A percentile compares a stretch with the other conserved stretches of the same genome.
phyloP scores from a whole-genome alignment of 1,139 yeast genomes.

The Hansenula lynferdii region DNA sequence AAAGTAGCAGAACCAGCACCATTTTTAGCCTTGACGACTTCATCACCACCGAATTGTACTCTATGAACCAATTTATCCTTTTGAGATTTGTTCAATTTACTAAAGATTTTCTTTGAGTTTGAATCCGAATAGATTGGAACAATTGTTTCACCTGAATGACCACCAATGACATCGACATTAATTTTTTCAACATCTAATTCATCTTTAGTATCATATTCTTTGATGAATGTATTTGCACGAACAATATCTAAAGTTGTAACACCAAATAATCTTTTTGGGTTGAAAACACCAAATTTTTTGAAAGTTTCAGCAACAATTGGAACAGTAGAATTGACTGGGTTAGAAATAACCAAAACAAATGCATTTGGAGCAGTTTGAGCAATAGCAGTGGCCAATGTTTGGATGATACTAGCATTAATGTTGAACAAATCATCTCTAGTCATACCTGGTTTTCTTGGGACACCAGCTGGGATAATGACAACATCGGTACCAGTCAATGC shows the following conservation, averaged over 20 bases:
- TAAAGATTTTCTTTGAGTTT: slow-evolving; percentile 15
- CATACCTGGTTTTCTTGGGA: slow-evolving; percentile 79
- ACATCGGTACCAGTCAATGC: slow-evolving; percentile 55
- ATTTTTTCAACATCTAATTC: slow-evolving; percentile 19
- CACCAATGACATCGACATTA: slow-evolving; percentile 51
- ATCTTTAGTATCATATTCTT: slow-evolving; percentile 33
- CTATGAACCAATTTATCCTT: slow-evolving; percentile 48
- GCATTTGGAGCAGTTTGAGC: slow-evolving; percentile 61
- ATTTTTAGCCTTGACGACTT: slow-evolving; percentile 70
- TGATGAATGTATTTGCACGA: slow-evolving; percentile 63
- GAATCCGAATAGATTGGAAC: slow-evolving; percentile 40
- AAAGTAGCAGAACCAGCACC: slow-evolving; percentile 78
- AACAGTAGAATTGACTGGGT: slow-evolving; percentile 73
- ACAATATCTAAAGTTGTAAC: slow-evolving; percentile 70
- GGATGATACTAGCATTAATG: slow-evolving; percentile 66
- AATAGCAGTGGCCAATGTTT: slow-evolving; percentile 52
- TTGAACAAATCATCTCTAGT: slow-evolving; percentile 73
- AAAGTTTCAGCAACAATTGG: slow-evolving; percentile 73
- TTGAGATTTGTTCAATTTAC: slow-evolving; percentile 30
- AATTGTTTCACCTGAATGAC: slow-evolving; percentile 75
- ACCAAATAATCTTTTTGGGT: slow-evolving; percentile 64
- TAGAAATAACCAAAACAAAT: slow-evolving; percentile 60
- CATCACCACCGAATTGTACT: slow-evolving; percentile 78
- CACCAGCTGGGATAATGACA: slow-evolving; percentile 78
- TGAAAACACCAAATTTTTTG: slow-evolving; percentile 45